These are phyloP conservation scores for Mucor irregularis DNA, from an alignment of 371 early-diverging fungal species.

Conservation along the genomic window DNA sequence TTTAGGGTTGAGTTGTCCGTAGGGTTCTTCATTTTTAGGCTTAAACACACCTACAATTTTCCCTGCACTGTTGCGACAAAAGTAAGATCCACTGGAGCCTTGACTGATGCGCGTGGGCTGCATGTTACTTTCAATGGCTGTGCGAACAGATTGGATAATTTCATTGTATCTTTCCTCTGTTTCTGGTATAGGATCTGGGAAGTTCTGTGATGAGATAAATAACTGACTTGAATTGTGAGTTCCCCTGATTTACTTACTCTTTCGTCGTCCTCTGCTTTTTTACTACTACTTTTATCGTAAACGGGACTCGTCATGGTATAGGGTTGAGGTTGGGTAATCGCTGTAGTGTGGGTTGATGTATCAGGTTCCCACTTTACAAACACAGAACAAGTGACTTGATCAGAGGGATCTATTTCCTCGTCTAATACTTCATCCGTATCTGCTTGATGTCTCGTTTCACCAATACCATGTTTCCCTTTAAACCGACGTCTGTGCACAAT, in stretches of 20 bases:
- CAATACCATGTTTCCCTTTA: conserved; percentile 32
- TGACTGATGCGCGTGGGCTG: conserved; percentile 71
- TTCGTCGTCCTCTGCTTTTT: conserved; percentile 5
- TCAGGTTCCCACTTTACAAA: conserved; percentile 34
- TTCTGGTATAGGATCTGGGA: conserved; percentile 39
- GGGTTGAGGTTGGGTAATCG: not conserved
- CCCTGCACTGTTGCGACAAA: conserved; percentile 71
- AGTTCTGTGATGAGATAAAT: conserved; percentile 7
- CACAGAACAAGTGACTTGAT: conserved; percentile 42
- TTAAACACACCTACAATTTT: conserved; percentile 90
- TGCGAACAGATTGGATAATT: conserved; percentile 70
- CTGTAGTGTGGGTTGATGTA: not conserved
- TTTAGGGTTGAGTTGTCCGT: conserved; percentile 88
- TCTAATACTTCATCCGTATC: conserved; percentile 14
- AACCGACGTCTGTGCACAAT: conserved; percentile 37
- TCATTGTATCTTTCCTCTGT: conserved; percentile 50
- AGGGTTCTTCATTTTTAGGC: conserved; percentile 95
- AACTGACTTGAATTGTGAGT: not conserved
- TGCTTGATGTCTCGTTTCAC: conserved; percentile 21
- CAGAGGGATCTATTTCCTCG: conserved; percentile 31
- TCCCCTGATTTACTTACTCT: conserved; percentile 2
- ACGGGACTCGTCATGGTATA: no score
- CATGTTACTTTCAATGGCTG: conserved; percentile 68
- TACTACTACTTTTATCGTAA: no score
- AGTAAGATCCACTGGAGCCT: conserved; percentile 91